phyloP scores from a whole-genome alignment of 2,329 filamentous ascomycete genomes.

The Myriosclerotinia duriaeana region DNA sequence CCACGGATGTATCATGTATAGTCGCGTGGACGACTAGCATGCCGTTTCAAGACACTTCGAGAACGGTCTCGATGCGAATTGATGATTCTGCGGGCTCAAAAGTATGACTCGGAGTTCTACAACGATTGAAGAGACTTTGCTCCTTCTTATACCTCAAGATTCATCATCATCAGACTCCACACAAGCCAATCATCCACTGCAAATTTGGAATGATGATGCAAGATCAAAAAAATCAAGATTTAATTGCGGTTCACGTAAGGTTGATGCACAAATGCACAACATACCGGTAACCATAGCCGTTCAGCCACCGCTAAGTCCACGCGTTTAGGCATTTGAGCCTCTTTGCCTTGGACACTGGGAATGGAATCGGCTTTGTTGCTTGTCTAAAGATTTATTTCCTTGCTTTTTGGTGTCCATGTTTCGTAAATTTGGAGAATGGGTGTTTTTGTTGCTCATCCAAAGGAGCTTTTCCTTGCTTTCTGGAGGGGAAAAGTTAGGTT shows the following conservation, averaged over 20 bases:
- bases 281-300: background rate
- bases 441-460: background rate
- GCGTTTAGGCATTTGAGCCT: background rate
- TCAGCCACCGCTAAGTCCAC: slow-evolving; percentile 3
- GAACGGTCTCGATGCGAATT: background rate
- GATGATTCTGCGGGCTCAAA: background rate
- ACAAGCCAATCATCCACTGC: background rate
- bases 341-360: background rate
- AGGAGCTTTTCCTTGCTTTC: background rate
- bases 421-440: no score
- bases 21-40: background rate
- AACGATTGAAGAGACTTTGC: no score
- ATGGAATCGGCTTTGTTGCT: background rate
- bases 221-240: background rate
- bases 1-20: no score
- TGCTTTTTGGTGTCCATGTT: background rate
- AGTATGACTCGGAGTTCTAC: background rate
- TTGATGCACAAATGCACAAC: background rate
- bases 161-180: background rate
- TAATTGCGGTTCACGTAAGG: background rate
- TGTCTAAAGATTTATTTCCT: background rate
- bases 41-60: background rate
- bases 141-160: background rate
- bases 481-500: background rate
- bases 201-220: background rate